phyloP scores from a whole-genome alignment of 345 rosid species.

The Populus simonii region DNA sequence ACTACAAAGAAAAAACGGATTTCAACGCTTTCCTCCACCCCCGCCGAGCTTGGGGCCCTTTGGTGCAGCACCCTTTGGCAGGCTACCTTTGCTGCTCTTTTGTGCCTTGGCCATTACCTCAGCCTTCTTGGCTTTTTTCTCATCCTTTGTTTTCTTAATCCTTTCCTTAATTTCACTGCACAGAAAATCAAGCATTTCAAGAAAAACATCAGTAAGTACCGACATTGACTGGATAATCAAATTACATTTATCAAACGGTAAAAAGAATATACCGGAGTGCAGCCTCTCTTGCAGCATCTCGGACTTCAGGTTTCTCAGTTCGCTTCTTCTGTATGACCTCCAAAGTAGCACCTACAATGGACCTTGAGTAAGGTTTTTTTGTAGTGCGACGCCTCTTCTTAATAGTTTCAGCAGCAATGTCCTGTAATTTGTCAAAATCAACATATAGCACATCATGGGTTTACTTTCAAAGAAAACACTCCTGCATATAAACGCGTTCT shows the following conservation, averaged over 20 bases:
- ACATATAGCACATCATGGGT: not conserved
- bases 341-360: constrained; percentile 70
- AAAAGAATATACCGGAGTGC: constrained; percentile 43
- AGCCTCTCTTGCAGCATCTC: constrained; percentile 67
- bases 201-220: not conserved
- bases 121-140: constrained; percentile 81
- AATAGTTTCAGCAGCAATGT: constrained; percentile 54
- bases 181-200: not conserved
- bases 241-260: not conserved
- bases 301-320: constrained; percentile 67
- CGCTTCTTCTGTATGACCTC: constrained; percentile 67
- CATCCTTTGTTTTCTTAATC: constrained; percentile 81
- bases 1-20: not conserved
- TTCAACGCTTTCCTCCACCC: constrained; percentile 72
- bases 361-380: constrained; percentile 72
- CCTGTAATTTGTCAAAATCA: constrained; percentile 27
- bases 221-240: not conserved
- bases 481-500: not conserved
- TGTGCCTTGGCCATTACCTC: constrained; percentile 56
- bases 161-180: constrained; percentile 78
- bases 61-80: constrained; percentile 46
- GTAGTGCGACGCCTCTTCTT: constrained; percentile 56
- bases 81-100: constrained; percentile 45
- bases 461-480: not conserved
- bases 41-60: constrained; percentile 69